phyloP scores from a whole-genome alignment of 2,329 filamentous ascomycete species.

The Apiospora rasikravindrae region DNA sequence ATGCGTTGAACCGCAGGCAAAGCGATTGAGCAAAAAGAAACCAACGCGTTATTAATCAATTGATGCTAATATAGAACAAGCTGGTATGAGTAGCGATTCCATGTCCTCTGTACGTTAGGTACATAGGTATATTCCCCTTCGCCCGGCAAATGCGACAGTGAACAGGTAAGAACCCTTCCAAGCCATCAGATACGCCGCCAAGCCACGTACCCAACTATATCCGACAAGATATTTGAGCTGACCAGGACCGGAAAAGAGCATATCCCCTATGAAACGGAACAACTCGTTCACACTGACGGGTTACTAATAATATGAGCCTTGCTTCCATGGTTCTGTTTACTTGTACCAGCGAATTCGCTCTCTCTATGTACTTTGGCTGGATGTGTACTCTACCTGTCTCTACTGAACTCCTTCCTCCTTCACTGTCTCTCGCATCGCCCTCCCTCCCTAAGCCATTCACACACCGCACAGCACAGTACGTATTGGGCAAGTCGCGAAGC shows the following conservation, averaged over 20 bases:
- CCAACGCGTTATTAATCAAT: neutral
- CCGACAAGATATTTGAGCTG: neutral
- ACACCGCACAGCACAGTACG: slow-evolving; percentile 12
- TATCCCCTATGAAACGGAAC: slow-evolving; percentile 13
- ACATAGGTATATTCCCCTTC: neutral
- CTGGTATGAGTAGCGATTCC: neutral
- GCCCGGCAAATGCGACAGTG: neutral
- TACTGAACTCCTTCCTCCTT: slow-evolving; percentile 23
- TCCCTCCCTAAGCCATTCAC: slow-evolving; percentile 24
- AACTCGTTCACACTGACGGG: neutral
- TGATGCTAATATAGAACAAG: neutral
- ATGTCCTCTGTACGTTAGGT: neutral
- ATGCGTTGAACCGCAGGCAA: slow-evolving; percentile 5
- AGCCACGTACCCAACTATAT: neutral
- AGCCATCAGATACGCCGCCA: neutral
- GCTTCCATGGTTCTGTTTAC: slow-evolving; percentile 20
- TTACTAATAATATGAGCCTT: slow-evolving; percentile 14
- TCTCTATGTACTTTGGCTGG: neutral
- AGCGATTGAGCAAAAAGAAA: slow-evolving; percentile 2
- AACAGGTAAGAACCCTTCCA: neutral
- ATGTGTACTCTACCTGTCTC: neutral
- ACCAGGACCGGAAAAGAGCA: slow-evolving; percentile 2
- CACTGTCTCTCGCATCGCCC: slow-evolving; percentile 29
- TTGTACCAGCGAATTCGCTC: slow-evolving; percentile 31
- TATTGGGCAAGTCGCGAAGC: slow-evolving; percentile 10